phyloP scores from a whole-genome alignment of 306 rosid species.

The Bauhinia variegata region DNA sequence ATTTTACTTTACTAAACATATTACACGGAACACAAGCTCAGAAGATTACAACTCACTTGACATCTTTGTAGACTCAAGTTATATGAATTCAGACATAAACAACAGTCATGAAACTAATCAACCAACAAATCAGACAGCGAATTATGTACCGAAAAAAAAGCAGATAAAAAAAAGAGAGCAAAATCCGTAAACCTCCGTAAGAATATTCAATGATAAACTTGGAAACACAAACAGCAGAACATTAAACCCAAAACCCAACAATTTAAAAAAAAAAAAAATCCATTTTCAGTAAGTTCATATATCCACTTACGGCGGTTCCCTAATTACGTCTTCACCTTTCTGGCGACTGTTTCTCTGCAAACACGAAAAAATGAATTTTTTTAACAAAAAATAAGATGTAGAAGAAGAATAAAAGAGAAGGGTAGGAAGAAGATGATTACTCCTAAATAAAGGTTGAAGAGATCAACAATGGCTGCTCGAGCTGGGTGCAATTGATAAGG shows the following conservation, averaged over 20 bases:
- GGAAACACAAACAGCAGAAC: neutral
- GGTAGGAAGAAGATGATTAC: constrained; percentile 30
- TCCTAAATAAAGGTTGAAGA: constrained; percentile 92
- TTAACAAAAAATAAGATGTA: neutral
- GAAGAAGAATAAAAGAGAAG: neutral
- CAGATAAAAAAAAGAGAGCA: neutral
- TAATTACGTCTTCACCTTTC: constrained; percentile 62
- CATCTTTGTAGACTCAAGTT: neutral
- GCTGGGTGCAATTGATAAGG: constrained; percentile 84
- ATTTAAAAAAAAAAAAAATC: neutral
- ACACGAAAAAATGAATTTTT: constrained; percentile 4
- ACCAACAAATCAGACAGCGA: neutral
- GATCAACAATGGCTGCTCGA: constrained; percentile 73
- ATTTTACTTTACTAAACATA: neutral
- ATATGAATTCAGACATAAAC: neutral
- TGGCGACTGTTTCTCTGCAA: constrained; percentile 65
- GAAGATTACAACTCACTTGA: neutral
- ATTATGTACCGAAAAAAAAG: neutral
- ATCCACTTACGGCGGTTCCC: constrained; percentile 72
- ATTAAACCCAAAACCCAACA: neutral
- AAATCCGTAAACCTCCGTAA: neutral
- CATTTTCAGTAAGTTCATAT: neutral
- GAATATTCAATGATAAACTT: neutral
- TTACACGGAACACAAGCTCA: neutral
- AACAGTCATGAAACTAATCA: neutral